These are phyloP conservation scores for Russula emetica DNA, from an alignment of 768 basidiomycete genomes.

Conservation along the genomic window DNA sequence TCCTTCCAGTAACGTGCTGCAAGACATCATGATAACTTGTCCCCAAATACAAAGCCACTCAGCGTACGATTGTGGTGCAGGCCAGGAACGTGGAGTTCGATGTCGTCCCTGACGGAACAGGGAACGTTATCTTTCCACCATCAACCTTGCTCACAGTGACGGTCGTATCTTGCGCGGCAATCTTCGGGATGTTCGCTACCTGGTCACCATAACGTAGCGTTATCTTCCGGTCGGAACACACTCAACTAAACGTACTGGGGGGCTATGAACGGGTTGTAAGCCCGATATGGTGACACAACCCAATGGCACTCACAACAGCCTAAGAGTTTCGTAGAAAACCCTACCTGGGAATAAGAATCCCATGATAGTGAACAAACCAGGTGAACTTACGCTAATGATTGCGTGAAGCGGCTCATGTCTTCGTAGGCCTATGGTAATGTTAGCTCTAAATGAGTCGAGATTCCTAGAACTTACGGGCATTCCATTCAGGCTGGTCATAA, in stretches of 20 bases:
- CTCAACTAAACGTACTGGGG: conserved; percentile 6
- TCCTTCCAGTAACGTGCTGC: conserved; percentile 55
- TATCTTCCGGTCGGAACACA: background rate
- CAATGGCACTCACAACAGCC: conserved; percentile 36
- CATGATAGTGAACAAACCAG: background rate
- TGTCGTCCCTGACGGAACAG: conserved; percentile 42
- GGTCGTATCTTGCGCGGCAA: conserved; percentile 44
- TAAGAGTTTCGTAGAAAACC: conserved; percentile 48
- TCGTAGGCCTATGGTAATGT: conserved; percentile 26
- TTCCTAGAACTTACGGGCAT: conserved; percentile 6
- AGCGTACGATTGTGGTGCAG: conserved; percentile 49
- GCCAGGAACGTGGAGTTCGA: conserved; percentile 39
- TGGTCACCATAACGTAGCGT: conserved; percentile 33
- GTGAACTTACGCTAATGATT: conserved; percentile 26
- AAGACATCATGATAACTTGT: background rate
- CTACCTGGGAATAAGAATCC: conserved; percentile 30
- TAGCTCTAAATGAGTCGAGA: background rate
- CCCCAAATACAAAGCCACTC: background rate
- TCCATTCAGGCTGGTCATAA: conserved; percentile 34
- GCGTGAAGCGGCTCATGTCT: conserved; percentile 27
- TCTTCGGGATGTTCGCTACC: conserved; percentile 44
- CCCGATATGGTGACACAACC: background rate
- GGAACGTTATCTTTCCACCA: conserved; percentile 40
- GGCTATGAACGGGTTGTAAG: background rate
- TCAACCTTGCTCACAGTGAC: conserved; percentile 35